Evolutionary conservation across 2,329 filamentous ascomycete genomes (phyloP).

Genomic region (Fusarium sp.): DNA sequence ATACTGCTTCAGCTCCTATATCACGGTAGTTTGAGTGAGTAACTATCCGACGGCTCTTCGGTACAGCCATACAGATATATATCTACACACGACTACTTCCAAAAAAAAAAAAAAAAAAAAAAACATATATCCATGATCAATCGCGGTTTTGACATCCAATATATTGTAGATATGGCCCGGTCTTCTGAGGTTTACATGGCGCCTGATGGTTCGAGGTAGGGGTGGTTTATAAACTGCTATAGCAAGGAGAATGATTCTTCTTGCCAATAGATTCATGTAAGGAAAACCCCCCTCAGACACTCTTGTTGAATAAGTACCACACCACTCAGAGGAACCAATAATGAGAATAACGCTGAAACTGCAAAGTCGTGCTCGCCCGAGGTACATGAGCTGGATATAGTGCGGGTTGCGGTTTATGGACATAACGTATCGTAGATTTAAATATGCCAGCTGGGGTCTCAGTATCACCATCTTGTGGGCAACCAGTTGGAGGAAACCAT

Average conservation of each 20-base stretch:
- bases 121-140: neutral
- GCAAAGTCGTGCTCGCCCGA: neutral
- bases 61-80: neutral
- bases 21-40: neutral
- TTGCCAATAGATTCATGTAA: neutral
- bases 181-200: neutral
- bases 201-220: neutral
- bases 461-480: neutral
- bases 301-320: neutral
- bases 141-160: neutral
- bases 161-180: neutral
- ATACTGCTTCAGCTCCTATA: neutral
- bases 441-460: neutral
- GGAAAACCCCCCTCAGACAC: neutral
- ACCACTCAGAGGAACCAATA: neutral
- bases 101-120: too few relatives aligned
- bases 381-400: neutral
- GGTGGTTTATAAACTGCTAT: neutral
- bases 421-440: neutral
- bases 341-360: neutral
- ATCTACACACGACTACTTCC: neutral
- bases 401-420: neutral
- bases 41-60: neutral
- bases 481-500: constrained; percentile 36
- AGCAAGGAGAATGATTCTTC: neutral